Evolutionary conservation across 2,329 filamentous ascomycete genomes (phyloP), one percentile per base, ranked within the genome.

Genomic region (Ramularia endophylla): DNA sequence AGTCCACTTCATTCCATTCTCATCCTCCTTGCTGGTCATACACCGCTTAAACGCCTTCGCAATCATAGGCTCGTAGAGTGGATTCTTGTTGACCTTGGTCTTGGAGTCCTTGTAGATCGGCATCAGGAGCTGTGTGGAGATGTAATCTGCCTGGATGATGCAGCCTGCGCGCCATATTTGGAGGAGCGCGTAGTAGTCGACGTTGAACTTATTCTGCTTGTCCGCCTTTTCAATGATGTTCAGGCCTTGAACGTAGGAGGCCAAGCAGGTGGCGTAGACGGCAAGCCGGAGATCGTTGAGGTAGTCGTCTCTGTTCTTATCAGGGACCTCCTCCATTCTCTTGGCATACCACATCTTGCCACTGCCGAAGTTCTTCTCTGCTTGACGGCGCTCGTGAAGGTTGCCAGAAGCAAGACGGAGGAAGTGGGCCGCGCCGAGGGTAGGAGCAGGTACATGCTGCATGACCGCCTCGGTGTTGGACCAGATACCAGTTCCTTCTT

Each of bases 151-250:
- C 53, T 81, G 75, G 55, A 86, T 85, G 59, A 86, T 85, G 60
- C 81, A 85, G 6, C 83, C 81, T 0, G 71, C 77, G 2, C 79
- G 73, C 82, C 81, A 85, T 49, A 85, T 79, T 54, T 76, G 69
- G 34, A 78, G 63, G 2, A 78, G 66, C 19, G 69, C 65, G 11
- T 58, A 56, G 51, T 74, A 74, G 49, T 76, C 61, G 43, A 80
- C 69, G 29, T 68, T 65, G 81, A 81, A 85, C 22, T 70, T 67
- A 54, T 83, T 71, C 22, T 75, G 65, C 30, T 68, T 64, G 53
- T 81, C 75, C 1, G 77, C 75, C 18, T 69, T 70, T 4, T 75
- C 72, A 50, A 85, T 78, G 35, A 84, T 64, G 53, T 82, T 76
- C 36, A 85, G 66, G 5, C 81, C 81, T 59, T 86, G 80, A 29